These are phyloP conservation scores for Cercophora samala DNA, from an alignment of 495 filamentous ascomycete genomes.

Conservation along the genomic window DNA sequence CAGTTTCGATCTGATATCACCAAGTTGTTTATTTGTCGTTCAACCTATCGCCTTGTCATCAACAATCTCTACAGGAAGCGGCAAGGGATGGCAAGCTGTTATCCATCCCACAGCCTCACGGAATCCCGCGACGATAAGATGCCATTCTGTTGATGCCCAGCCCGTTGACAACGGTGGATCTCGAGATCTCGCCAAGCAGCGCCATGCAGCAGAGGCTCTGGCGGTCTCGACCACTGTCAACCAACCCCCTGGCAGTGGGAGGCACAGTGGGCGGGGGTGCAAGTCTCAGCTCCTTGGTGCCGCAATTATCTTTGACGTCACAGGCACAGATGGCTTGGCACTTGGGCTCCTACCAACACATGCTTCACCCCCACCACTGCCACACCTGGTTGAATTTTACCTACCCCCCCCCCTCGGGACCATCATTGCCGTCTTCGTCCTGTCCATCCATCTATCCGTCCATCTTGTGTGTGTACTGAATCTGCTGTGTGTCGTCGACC, in stretches of 20 bases:
- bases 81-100: not conserved
- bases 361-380: conserved; percentile 8
- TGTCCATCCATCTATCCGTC: not conserved
- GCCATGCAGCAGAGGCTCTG: not conserved
- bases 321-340: conserved; percentile 8
- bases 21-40: not conserved
- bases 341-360: conserved; percentile 13
- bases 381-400: conserved; percentile 1
- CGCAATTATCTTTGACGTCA: conserved; percentile 13
- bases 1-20: not conserved
- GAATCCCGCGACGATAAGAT: not conserved
- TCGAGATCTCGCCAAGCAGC: conserved; percentile 3
- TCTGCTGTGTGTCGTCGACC: conserved; percentile 1
- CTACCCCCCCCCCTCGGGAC: not conserved
- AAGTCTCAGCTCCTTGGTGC: conserved; percentile 1
- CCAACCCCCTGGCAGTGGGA: not conserved
- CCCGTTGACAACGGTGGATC: not conserved
- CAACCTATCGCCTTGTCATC: not conserved
- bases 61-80: not conserved
- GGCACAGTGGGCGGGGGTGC: not conserved
- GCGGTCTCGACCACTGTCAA: conserved; percentile 2
- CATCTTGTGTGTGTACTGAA: not conserved
- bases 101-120: not conserved
- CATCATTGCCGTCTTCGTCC: conserved; percentile 13
- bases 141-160: conserved; percentile 1